phyloP scores from a whole-genome alignment of 352 stramenopile species.

The Thraustotheca clavata region DNA sequence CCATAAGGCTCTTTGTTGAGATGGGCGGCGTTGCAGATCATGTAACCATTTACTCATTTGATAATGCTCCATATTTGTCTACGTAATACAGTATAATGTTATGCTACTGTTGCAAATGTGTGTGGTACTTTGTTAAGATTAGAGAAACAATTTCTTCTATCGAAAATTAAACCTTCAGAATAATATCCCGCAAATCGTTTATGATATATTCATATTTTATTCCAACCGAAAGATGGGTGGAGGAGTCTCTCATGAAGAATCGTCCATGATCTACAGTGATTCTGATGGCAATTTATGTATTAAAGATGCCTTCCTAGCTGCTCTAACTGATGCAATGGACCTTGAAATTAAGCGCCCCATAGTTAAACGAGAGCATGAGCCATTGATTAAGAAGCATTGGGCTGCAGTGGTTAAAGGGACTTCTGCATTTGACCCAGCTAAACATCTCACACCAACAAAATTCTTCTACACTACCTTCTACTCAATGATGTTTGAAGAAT shows the following conservation, averaged over 20 bases:
- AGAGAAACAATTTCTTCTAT: no score
- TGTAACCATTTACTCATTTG: background rate
- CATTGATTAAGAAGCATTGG: conserved; percentile 15
- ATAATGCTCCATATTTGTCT: background rate
- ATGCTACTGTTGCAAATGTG: no score
- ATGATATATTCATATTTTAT: no score
- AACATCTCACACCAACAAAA: conserved; percentile 5
- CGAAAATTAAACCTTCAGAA: no score
- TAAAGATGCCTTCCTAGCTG: background rate
- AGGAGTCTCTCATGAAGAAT: background rate
- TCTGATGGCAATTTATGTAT: background rate
- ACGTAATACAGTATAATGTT: no score
- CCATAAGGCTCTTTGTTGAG: background rate
- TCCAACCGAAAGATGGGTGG: no score
- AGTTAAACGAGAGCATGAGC: background rate
- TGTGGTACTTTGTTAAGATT: no score
- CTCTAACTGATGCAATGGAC: background rate
- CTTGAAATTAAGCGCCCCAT: conserved; percentile 17
- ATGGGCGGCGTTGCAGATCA: background rate
- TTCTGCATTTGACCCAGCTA: background rate
- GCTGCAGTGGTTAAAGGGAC: background rate
- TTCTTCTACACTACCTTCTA: conserved; percentile 21
- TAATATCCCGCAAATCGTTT: no score
- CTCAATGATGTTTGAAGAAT: conserved; percentile 1
- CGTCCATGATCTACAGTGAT: background rate